A percentile compares a stretch with the other conserved stretches of the same genome.
These are phyloP conservation scores for Hirschfeldia incana DNA, from an alignment of 345 rosid species.

Conservation along the genomic window DNA sequence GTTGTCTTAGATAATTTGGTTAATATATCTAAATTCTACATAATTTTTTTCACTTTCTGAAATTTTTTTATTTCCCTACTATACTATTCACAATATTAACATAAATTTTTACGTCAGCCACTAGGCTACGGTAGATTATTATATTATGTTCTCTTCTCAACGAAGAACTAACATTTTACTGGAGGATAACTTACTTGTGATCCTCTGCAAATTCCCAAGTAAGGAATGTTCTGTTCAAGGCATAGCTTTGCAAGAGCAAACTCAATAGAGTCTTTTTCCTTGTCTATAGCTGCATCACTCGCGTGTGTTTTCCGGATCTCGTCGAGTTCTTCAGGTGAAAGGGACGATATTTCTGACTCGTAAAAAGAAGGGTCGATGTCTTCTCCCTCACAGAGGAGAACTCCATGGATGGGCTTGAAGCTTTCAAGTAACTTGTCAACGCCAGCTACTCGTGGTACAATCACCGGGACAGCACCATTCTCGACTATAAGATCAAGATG, in stretches of 20 bases:
- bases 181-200: slow-evolving; percentile 38
- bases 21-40: neutral
- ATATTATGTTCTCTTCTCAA: neutral
- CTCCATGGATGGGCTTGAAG: slow-evolving; percentile 93
- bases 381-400: slow-evolving; percentile 92
- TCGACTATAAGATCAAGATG: slow-evolving; percentile 84
- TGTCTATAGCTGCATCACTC: slow-evolving; percentile 72
- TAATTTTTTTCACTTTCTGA: neutral
- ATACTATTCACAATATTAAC: neutral
- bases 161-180: neutral
- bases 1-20: neutral
- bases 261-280: slow-evolving; percentile 81
- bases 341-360: slow-evolving; percentile 47
- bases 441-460: slow-evolving; percentile 79
- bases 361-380: slow-evolving; percentile 84
- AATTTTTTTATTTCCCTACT: neutral
- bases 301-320: slow-evolving; percentile 65
- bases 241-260: slow-evolving; percentile 71
- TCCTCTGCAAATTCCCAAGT: slow-evolving; percentile 82
- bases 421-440: slow-evolving; percentile 71
- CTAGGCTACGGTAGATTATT: neutral
- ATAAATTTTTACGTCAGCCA: neutral
- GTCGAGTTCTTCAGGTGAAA: slow-evolving; percentile 66
- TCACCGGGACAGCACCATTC: slow-evolving; percentile 81
- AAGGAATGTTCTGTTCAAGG: slow-evolving; percentile 83